Evolutionary conservation across 208 protist species (phyloP).

Genomic region (Sergeia podlipaevii): DNA sequence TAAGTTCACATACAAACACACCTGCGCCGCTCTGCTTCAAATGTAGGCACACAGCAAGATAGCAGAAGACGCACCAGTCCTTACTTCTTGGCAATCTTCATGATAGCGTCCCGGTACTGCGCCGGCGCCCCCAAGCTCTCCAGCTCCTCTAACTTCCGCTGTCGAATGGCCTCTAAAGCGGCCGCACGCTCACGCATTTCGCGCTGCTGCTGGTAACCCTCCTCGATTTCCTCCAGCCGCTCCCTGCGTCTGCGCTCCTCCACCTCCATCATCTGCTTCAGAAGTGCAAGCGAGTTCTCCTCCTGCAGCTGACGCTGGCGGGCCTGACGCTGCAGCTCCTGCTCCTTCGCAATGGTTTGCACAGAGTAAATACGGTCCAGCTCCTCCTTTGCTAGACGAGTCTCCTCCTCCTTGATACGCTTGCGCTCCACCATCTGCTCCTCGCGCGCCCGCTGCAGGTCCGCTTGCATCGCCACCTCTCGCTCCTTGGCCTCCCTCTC

Average conservation of each 20-base stretch:
- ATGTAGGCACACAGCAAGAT: not conserved
- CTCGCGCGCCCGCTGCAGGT: conserved; percentile 70
- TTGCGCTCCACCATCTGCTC: conserved; percentile 84
- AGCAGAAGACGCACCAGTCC: not conserved
- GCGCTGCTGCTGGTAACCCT: conserved; percentile 73
- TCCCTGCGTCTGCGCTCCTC: conserved; percentile 85
- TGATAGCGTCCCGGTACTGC: conserved; percentile 71
- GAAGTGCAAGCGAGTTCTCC: conserved; percentile 80
- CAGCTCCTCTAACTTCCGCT: conserved; percentile 77
- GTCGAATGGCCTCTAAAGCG: conserved; percentile 85
- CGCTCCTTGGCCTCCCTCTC: conserved; percentile 71
- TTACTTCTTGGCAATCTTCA: conserved; percentile 41
- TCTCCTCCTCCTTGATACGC: conserved; percentile 44
- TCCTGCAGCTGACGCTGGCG: conserved; percentile 56
- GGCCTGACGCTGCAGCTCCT: conserved; percentile 62
- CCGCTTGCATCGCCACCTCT: conserved; percentile 52
- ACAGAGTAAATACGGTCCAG: conserved; percentile 84
- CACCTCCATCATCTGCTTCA: conserved; percentile 89
- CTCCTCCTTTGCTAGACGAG: conserved; percentile 71
- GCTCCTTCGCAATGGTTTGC: conserved; percentile 75
- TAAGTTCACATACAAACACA: too few species aligned
- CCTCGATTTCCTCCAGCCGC: conserved; percentile 88
- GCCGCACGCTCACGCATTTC: conserved; percentile 70
- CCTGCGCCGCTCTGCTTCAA: too few species aligned
- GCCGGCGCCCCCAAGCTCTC: conserved; percentile 71